Base-by-base conservation (phyloP, 345 rosid species). In the Balakata baccata region DNA sequence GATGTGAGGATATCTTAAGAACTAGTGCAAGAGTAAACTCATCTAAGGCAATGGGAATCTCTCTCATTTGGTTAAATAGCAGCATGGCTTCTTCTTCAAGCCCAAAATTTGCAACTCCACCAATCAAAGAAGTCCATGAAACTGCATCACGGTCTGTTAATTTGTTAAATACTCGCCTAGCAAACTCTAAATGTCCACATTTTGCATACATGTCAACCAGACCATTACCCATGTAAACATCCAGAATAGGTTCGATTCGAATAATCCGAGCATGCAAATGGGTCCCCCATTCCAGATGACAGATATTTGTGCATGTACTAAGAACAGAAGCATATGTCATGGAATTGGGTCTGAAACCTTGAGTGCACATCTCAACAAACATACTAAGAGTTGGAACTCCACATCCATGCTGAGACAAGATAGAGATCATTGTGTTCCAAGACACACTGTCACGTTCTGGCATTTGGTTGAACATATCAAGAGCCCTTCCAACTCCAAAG, bases 1-100 rank as follows among this genome's bases (percentile, higher is more conserved):
- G 73, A 62, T n/a, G 45, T 5, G 74, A 80, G 62, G 80, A 80
- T 68, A 68, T 53, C 46, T 75, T 56, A 56, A 72, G 65, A 47
- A 76, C 61, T 66, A 63, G 62, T 23, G 71, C 74, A 72, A 72
- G 70, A 69, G 71, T 67, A 63, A 75, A 80, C 80, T 72, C 83
- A 53, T 80, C 80, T n/a, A 75, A 18, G 41, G 47, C 59, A 75
- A 75, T 71, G 17, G 56, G 63, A 66, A 64, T 18, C 59, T 71
- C 62, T 73, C 73, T 70, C 87, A 84, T 86, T 82, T 77, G 70
- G 29, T 62, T 59, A 78, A 84, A 79, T 66, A 80, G 62, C 25
- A 53, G 41, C 46, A 84, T 18, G 22, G 87, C 83, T 52, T 80
- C 84, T 22, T 46, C 62, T 60, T 53, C 66, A 71, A 66, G 46